These are phyloP conservation scores for Solidago caesia DNA, from an alignment of 129 eudicot species.

Conservation along the genomic window DNA sequence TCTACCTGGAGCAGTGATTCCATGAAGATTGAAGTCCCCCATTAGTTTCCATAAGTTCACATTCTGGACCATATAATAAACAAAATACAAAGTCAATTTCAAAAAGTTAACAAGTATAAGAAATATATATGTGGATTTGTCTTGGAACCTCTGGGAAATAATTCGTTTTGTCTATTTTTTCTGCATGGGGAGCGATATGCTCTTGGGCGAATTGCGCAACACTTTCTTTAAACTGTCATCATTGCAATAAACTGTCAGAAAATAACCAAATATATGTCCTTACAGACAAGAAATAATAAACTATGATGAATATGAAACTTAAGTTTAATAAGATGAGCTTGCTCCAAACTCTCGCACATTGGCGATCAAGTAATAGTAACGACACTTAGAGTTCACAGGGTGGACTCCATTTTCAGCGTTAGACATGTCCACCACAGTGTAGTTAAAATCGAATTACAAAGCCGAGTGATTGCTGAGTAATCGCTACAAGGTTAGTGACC, in stretches of 20 bases:
- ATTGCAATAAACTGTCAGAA: conserved; percentile 17
- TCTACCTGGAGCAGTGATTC: conserved; percentile 90
- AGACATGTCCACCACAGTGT: too few relatives aligned
- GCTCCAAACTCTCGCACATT: too few relatives aligned
- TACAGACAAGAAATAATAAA: background rate
- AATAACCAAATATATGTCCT: background rate
- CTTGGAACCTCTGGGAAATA: conserved; percentile 70
- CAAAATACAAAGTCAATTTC: conserved; percentile 17
- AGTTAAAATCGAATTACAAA: too few relatives aligned
- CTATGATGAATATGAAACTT: too few relatives aligned
- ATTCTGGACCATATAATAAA: conserved; percentile 44
- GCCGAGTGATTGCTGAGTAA: too few relatives aligned
- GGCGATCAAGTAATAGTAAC: too few relatives aligned
- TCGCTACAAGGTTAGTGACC: too few relatives aligned
- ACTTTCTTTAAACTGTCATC: conserved; percentile 84
- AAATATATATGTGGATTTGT: background rate
- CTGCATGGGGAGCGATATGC: conserved; percentile 89
- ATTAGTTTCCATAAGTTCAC: conserved; percentile 89
- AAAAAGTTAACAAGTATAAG: background rate
- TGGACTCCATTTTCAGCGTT: too few relatives aligned
- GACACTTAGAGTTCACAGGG: too few relatives aligned
- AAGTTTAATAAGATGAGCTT: too few relatives aligned
- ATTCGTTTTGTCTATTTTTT: conserved; percentile 65
- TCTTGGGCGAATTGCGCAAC: conserved; percentile 92
- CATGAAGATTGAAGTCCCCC: conserved; percentile 96